phyloP scores from a whole-genome alignment of 1,284 basidiomycete species.

The Pyrrhoderma noxium region DNA sequence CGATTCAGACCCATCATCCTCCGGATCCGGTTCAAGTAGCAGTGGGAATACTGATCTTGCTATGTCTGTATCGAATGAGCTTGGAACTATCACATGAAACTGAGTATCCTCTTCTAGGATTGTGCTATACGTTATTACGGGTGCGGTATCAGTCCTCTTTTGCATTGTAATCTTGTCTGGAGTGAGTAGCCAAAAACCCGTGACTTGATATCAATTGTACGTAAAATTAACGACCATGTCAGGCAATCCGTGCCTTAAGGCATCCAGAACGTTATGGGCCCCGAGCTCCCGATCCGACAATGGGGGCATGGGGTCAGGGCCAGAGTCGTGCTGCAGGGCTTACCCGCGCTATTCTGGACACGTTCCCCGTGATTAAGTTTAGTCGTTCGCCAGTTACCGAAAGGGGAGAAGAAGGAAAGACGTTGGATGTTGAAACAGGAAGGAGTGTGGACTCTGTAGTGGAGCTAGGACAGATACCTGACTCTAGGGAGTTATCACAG shows the following conservation, averaged over 20 bases:
- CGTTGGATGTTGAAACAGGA: slow-evolving; percentile 31
- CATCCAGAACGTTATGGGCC: slow-evolving; percentile 91
- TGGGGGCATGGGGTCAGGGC: slow-evolving; percentile 36
- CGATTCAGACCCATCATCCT: slow-evolving; percentile 16
- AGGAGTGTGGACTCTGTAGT: slow-evolving; percentile 1
- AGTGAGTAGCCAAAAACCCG: slow-evolving; percentile 35
- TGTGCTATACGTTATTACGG: slow-evolving; percentile 80
- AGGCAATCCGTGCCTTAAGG: slow-evolving; percentile 76
- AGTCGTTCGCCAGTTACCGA: slow-evolving; percentile 28
- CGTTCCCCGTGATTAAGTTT: slow-evolving; percentile 90
- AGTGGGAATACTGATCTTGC: slow-evolving; percentile 58
- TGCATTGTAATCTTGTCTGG: slow-evolving; percentile 76
- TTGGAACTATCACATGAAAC: not conserved
- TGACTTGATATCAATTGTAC: slow-evolving; percentile 5
- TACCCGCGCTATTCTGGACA: slow-evolving; percentile 85
- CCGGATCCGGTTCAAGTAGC: slow-evolving; percentile 15
- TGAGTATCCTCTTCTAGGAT: slow-evolving; percentile 45
- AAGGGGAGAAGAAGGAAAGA: slow-evolving; percentile 8
- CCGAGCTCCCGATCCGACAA: slow-evolving; percentile 38
- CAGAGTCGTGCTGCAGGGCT: slow-evolving; percentile 76
- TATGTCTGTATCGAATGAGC: slow-evolving; percentile 42
- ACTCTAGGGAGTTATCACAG: not conserved
- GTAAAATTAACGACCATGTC: not conserved
- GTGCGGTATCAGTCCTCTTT: slow-evolving; percentile 76
- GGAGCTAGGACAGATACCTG: slow-evolving; percentile 9